Evolutionary conservation across 108 stramenopile species (phyloP), one percentile per base, ranked within the genome.

Genomic region (Nannochloropsis salina): DNA sequence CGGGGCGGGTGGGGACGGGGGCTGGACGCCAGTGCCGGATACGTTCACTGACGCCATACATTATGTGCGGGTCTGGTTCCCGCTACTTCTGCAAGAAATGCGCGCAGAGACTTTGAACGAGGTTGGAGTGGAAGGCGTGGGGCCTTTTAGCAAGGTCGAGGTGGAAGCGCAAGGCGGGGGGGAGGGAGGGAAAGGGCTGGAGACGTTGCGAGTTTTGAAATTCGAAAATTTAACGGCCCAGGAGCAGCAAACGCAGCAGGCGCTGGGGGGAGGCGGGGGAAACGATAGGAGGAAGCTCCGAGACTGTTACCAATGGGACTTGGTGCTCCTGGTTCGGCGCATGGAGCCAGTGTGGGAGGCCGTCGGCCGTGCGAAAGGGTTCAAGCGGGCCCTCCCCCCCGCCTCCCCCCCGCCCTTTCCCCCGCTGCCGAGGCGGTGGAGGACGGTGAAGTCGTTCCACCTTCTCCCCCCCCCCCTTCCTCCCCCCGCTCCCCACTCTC

Each of bases 81-180:
- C 86, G 31, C 86, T 86, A 21, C 42, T 86, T 82, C 82, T 86
- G 22, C 41, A 82, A 43, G 86, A 86, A 31, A 82, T 83, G 21
- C 45, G 86, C 40, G 86, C 86, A 43, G 82, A 86, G 86, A 86
- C 86, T 42, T 82, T 86, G 1, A 83, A 74, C 82, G 86, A 83
- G 15, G n/a, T 74, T n/a, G 61, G 61, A 15, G n/a, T n/a, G 61
- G 61, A 74, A n/a, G 61, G 61, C 61, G 61, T 74, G 8, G 61
- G 61, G 61, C 61, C 61, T 2, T 74, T 74, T 6, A 74, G 20
- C 61, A 74, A 74, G 61, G 61, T 51, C 12, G 12, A 51, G 47
- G 47, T 51, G 47, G 47, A 51, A 15, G 47, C 12, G 15, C 12
- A 15, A 15, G 47, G 47, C 12, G 47, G 47, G 1, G 47, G 47